Percentiles rank a stretch among this genome's conserved stretches.
Evolutionary conservation across 768 basidiomycete species (phyloP).

Genomic region (Amanita muscaria): DNA sequence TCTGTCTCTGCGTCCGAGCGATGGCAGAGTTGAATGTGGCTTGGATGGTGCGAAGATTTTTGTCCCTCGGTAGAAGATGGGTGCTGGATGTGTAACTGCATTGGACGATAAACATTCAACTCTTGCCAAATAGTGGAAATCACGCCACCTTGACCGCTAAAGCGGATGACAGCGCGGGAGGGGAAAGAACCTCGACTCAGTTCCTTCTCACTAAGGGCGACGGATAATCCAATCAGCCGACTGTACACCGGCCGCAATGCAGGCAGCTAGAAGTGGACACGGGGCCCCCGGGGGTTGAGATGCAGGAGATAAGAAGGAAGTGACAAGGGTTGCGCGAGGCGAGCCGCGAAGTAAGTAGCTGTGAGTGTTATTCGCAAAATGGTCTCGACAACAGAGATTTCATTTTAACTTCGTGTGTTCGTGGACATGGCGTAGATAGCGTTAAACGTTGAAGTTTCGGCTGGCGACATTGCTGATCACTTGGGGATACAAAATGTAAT

Average conservation of each 20-base stretch:
- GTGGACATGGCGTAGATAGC: conserved; percentile 1
- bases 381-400: conserved; percentile 19
- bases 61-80: conserved; percentile 11
- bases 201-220: conserved; percentile 23
- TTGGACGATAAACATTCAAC: conserved; percentile 2
- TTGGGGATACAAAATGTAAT: conserved; percentile 3
- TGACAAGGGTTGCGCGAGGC: conserved; percentile 15
- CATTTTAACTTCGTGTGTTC: conserved; percentile 4
- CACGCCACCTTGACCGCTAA: conserved; percentile 18
- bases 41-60: conserved; percentile 11
- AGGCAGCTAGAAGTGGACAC: conserved; percentile 27
- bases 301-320: conserved; percentile 20
- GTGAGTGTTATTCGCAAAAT: conserved; percentile 26
- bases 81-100: conserved; percentile 12
- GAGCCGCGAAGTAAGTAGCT: conserved; percentile 13
- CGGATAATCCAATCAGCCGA: conserved; percentile 33
- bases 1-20: conserved; percentile 18
- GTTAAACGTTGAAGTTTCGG: conserved; percentile 4
- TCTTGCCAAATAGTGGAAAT: conserved; percentile 23
- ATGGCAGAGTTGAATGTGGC: conserved; percentile 15
- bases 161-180: conserved; percentile 19
- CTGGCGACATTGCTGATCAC: conserved; percentile 1
- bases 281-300: conserved; percentile 28
- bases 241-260: conserved; percentile 22
- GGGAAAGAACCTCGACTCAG: conserved; percentile 27